These are phyloP conservation scores for Brasilioporus rufonigricans DNA, from an alignment of 768 basidiomycete genomes.

Conservation along the genomic window DNA sequence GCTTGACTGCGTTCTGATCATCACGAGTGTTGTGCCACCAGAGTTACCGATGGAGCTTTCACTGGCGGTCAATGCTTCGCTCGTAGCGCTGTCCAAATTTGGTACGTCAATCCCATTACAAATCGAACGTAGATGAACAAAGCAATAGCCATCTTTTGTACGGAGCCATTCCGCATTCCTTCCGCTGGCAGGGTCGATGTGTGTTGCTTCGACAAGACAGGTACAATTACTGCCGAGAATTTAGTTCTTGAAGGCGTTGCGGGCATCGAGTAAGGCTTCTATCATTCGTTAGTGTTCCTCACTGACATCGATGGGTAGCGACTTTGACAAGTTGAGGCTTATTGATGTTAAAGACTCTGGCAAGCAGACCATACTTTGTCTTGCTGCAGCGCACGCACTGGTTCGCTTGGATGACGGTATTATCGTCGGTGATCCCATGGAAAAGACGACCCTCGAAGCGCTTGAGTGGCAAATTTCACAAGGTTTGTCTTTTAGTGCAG, in stretches of 20 bases:
- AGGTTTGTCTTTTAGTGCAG: conserved; percentile 39
- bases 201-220: conserved; percentile 99
- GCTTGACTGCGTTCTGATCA: conserved; percentile 92
- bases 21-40: conserved; percentile 97
- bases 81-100: conserved; percentile 91
- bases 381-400: conserved; percentile 93
- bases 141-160: conserved; percentile 89
- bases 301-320: conserved; percentile 37
- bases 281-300: not conserved
- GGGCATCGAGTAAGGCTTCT: conserved; percentile 76
- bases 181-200: conserved; percentile 94
- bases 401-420: conserved; percentile 93
- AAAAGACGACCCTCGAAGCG: conserved; percentile 91
- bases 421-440: conserved; percentile 98
- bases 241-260: conserved; percentile 92
- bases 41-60: conserved; percentile 98
- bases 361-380: conserved; percentile 77
- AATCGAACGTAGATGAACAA: not conserved
- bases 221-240: conserved; percentile 96
- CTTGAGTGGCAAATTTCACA: conserved; percentile 82
- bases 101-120: conserved; percentile 46
- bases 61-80: conserved; percentile 90
- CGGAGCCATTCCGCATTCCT: conserved; percentile 98
- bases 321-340: conserved; percentile 59
- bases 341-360: conserved; percentile 75